A percentile compares a stretch with the other conserved stretches of the same genome.
These are phyloP conservation scores for Acer yangbiense DNA, from an alignment of 345 rosid genomes.

Conservation along the genomic window DNA sequence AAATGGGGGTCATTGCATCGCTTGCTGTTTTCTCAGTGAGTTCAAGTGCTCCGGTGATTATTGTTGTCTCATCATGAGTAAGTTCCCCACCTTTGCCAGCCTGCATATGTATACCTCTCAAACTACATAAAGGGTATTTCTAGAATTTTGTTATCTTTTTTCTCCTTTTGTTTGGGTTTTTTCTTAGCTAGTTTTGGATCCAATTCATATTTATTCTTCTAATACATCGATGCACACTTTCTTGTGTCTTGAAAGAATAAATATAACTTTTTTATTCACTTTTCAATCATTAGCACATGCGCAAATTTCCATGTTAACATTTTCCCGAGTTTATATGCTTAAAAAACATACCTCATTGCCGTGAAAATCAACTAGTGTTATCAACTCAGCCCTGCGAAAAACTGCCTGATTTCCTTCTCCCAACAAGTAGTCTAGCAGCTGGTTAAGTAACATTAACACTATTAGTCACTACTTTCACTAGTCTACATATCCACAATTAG, in stretches of 20 bases:
- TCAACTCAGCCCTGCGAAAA: constrained; percentile 68
- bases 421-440: constrained; percentile 51
- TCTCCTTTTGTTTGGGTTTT: no score
- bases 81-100: constrained; percentile 81
- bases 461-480: neutral
- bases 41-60: constrained; percentile 68
- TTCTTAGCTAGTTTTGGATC: no score
- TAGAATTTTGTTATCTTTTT: no score
- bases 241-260: no score
- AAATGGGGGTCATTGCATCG: constrained; percentile 67
- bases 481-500: neutral
- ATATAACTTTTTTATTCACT: no score
- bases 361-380: constrained; percentile 63
- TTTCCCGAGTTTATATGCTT: neutral
- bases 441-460: neutral
- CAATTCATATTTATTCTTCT: no score
- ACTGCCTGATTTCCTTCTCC: constrained; percentile 61
- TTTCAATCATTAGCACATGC: no score
- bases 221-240: no score
- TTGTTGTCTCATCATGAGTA: constrained; percentile 73
- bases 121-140: no score
- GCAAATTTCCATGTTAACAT: no score
- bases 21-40: constrained; percentile 59
- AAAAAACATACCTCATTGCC: constrained; percentile 55
- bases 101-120: constrained; percentile 22